Percentiles rank a stretch among this genome's conserved stretches.
phyloP scores from a whole-genome alignment of 2,329 filamentous ascomycete genomes.

The Venturia pyrina region DNA sequence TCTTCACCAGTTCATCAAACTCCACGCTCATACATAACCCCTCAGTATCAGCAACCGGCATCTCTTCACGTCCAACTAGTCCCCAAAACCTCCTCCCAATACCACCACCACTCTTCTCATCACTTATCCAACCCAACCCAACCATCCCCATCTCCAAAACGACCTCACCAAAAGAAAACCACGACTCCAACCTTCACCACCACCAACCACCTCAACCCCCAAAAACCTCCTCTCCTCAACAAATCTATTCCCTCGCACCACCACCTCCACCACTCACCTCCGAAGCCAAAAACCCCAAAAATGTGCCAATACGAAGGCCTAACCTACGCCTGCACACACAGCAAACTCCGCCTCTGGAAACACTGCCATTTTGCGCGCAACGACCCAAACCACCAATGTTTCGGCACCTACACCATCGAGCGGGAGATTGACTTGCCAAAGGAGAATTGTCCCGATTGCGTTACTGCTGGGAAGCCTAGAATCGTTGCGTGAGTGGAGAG shows the following conservation, averaged over 20 bases:
- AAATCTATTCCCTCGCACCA: no score
- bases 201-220: no score
- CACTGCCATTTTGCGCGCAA: constrained; percentile 70
- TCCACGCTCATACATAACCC: not conserved
- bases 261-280: not conserved
- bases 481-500: not conserved
- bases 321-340: constrained; percentile 55
- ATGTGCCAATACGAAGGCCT: constrained; percentile 69
- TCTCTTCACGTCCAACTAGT: not conserved
- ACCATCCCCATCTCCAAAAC: no score
- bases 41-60: not conserved
- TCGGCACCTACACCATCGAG: constrained; percentile 52
- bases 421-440: constrained; percentile 49
- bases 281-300: not conserved
- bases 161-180: no score
- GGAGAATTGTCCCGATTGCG: constrained; percentile 43
- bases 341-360: constrained; percentile 48
- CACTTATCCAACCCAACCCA: no score
- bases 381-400: constrained; percentile 59
- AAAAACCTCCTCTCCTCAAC: no score
- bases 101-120: not conserved
- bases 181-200: no score
- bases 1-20: not conserved
- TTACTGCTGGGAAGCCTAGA: not conserved
- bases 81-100: not conserved